Percentiles rank a stretch among this genome's conserved stretches.
phyloP scores from a whole-genome alignment of 2,329 filamentous ascomycete species.

The Scortechinia acanthostroma region DNA sequence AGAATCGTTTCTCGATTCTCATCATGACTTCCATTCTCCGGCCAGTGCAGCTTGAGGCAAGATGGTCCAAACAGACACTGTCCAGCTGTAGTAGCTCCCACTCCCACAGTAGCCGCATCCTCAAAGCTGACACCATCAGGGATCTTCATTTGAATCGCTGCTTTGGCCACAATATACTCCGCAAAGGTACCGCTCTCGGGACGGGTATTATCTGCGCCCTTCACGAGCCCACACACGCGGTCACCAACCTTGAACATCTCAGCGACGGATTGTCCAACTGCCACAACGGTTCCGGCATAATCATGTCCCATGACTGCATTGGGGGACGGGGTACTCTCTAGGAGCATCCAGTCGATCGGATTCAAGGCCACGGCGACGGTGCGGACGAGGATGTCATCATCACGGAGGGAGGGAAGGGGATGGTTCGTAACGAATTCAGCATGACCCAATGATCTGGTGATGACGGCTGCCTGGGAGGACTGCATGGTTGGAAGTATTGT shows the following conservation, averaged over 20 bases:
- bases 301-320: constrained; percentile 21
- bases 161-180: constrained; percentile 13
- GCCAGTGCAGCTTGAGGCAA: constrained; percentile 4
- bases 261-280: constrained; percentile 8
- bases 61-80: constrained; percentile 6
- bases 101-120: constrained; percentile 8
- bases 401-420: not conserved
- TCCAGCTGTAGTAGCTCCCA: constrained; percentile 8
- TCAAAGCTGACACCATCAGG: constrained; percentile 6
- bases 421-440: not conserved
- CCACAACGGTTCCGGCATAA: constrained; percentile 21
- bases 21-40: not conserved
- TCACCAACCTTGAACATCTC: constrained; percentile 11
- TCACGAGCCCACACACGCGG: constrained; percentile 13
- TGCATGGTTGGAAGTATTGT: not conserved
- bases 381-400: constrained; percentile 9
- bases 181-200: constrained; percentile 16
- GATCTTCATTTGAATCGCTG: constrained; percentile 6
- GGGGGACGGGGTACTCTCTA: constrained; percentile 11
- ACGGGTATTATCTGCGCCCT: constrained; percentile 9
- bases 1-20: constrained; percentile 17
- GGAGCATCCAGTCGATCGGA: constrained; percentile 23
- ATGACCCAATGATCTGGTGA: not conserved
- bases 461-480: not conserved
- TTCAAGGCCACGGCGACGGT: constrained; percentile 22